Evolutionary conservation across 352 stramenopile genomes (phyloP).

Genomic region (Saprolegnia diclina): DNA sequence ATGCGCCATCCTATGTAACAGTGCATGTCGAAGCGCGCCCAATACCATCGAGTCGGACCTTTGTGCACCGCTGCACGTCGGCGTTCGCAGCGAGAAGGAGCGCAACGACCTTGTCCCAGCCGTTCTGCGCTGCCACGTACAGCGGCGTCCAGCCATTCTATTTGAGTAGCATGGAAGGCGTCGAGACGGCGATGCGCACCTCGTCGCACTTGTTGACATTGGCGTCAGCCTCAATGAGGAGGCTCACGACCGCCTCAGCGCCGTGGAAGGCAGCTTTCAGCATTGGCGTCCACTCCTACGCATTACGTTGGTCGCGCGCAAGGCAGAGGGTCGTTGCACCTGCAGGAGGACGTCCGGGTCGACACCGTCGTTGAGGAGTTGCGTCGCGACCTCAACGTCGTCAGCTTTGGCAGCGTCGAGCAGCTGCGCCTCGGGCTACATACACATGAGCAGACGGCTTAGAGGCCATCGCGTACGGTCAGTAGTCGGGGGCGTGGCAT

Average conservation of each 20-base stretch:
- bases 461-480: too few species aligned
- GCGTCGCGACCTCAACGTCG: neutral
- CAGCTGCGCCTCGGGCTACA: neutral
- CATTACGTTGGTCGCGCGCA: neutral
- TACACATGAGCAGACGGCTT: too few species aligned
- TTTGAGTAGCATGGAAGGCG: neutral
- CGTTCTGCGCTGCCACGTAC: constrained; percentile 15
- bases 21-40: neutral
- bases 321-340: neutral
- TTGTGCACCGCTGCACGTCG: constrained; percentile 4
- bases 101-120: constrained; percentile 5
- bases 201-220: constrained; percentile 12
- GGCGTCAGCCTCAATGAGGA: neutral
- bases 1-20: constrained; percentile 21
- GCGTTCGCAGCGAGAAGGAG: constrained; percentile 7
- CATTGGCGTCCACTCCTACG: constrained; percentile 2
- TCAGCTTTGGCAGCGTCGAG: constrained; percentile 4
- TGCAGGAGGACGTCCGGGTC: neutral
- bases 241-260: neutral
- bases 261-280: constrained; percentile 6
- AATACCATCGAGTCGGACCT: neutral
- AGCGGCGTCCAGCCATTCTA: constrained; percentile 22
- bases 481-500: too few species aligned
- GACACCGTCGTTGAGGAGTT: neutral
- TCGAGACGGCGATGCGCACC: neutral